Conservation (phyloP, 139 green algal genomes). For the Volvox africanus region DNA sequence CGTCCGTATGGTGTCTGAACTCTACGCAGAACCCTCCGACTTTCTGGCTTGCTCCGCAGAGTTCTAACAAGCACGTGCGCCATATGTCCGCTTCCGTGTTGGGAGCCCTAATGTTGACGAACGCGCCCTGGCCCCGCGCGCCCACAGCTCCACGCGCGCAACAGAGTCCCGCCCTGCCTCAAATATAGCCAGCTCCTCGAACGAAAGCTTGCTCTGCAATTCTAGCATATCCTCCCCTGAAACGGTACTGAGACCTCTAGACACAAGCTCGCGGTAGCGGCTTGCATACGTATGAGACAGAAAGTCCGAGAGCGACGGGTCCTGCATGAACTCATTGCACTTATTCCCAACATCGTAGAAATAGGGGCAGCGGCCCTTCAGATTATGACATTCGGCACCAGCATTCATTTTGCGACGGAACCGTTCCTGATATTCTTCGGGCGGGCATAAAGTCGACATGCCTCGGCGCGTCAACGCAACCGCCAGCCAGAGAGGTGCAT, state of each 20-base stretch:
- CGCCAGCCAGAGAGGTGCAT: slow-evolving; percentile 54
- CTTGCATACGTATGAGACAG: slow-evolving; percentile 51
- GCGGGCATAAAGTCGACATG: slow-evolving; percentile 50
- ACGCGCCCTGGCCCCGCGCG: slow-evolving; percentile 11
- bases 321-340: slow-evolving; percentile 56
- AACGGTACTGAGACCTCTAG: slow-evolving; percentile 58
- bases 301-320: slow-evolving; percentile 51
- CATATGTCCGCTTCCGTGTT: neutral
- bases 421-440: slow-evolving; percentile 55
- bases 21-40: no score
- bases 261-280: slow-evolving; percentile 62
- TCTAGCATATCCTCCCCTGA: slow-evolving; percentile 60
- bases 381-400: slow-evolving; percentile 55
- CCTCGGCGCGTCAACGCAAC: slow-evolving; percentile 2
- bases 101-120: neutral
- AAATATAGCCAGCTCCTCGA: slow-evolving; percentile 65
- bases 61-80: neutral
- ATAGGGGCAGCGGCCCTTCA: slow-evolving; percentile 53
- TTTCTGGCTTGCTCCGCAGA: no score
- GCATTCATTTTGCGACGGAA: slow-evolving; percentile 57
- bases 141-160: slow-evolving; percentile 34
- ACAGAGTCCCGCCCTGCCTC: slow-evolving; percentile 54
- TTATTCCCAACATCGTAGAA: slow-evolving; percentile 65
- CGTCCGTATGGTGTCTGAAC: no score
- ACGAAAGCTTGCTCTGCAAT: slow-evolving; percentile 63